Conservation (phyloP, 495 filamentous ascomycete species). For the Penicillium maclennaniae region DNA sequence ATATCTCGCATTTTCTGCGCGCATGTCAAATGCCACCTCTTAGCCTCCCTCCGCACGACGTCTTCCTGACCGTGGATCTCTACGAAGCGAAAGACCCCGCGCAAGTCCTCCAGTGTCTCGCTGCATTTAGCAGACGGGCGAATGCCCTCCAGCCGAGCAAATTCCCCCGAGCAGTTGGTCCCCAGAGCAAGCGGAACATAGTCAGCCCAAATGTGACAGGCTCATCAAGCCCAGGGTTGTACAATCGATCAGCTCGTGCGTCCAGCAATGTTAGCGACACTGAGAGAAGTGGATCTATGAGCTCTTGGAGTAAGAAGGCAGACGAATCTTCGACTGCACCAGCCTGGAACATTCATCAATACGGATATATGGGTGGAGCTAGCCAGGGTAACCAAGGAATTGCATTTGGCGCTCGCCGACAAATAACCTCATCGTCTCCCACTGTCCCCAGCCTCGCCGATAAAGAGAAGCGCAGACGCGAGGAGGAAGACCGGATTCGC, state of each 20-base stretch:
- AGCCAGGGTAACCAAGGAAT: constrained; percentile 95
- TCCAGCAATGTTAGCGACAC: constrained; percentile 65
- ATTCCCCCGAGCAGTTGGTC: constrained; percentile 68
- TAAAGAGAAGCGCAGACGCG: constrained; percentile 58
- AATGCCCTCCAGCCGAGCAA: constrained; percentile 67
- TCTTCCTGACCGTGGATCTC: constrained; percentile 96
- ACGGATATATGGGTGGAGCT: constrained; percentile 97
- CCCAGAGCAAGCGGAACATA: constrained; percentile 53
- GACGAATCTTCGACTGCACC: constrained; percentile 79
- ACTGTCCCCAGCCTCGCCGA: constrained; percentile 69
- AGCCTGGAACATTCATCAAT: constrained; percentile 98
- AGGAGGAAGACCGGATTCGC: constrained; percentile 60
- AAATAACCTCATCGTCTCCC: constrained; percentile 83
- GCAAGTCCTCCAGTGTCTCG: constrained; percentile 90
- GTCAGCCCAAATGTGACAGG: constrained; percentile 72
- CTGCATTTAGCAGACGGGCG: constrained; percentile 85
- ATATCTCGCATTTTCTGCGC: constrained; percentile 93
- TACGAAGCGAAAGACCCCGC: constrained; percentile 96
- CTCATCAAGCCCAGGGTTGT: constrained; percentile 39
- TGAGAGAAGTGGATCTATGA: constrained; percentile 59
- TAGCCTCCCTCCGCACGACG: constrained; percentile 85
- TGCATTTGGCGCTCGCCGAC: constrained; percentile 82
- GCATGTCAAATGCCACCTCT: constrained; percentile 81
- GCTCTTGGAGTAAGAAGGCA: constrained; percentile 84
- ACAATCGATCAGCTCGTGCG: constrained; percentile 48